Evolutionary conservation across 768 basidiomycete species (phyloP).

Genomic region (Psilocybe sp.): DNA sequence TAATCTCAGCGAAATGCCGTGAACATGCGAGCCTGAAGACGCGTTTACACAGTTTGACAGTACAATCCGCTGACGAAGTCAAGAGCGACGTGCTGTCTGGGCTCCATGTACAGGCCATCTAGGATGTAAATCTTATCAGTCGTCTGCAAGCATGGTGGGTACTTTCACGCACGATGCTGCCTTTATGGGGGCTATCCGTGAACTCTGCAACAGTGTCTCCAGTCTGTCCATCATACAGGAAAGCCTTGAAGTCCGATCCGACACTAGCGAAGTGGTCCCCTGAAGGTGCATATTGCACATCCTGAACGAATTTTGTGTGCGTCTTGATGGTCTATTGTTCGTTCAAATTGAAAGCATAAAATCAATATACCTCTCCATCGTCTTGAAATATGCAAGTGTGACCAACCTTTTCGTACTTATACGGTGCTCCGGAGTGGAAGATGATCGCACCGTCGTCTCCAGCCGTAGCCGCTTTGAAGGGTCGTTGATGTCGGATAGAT

Average conservation of each 20-base stretch:
- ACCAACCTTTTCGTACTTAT: constrained; percentile 80
- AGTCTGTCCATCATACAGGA: constrained; percentile 88
- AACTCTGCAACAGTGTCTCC: constrained; percentile 77
- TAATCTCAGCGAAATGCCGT: not conserved
- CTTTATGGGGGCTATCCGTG: constrained; percentile 66
- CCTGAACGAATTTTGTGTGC: constrained; percentile 91
- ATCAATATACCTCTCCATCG: not conserved
- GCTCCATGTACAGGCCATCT: constrained; percentile 83
- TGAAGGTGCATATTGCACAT: constrained; percentile 77
- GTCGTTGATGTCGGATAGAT: constrained; percentile 82
- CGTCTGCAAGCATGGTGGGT: not conserved
- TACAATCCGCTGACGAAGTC: constrained; percentile 86
- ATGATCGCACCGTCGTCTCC: constrained; percentile 80
- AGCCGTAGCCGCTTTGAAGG: constrained; percentile 88
- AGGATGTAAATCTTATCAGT: not conserved
- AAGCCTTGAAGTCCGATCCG: constrained; percentile 83
- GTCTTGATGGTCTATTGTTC: constrained; percentile 68
- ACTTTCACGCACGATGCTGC: constrained; percentile 61
- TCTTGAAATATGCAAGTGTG: not conserved
- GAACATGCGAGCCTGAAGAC: not conserved
- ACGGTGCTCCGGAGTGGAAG: constrained; percentile 85
- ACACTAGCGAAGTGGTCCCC: constrained; percentile 86
- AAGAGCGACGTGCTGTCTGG: constrained; percentile 67
- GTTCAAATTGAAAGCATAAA: not conserved
- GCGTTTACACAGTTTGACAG: constrained; percentile 79